phyloP scores from a whole-genome alignment of 2,329 filamentous ascomycete genomes.

The Penicillium concentricum region DNA sequence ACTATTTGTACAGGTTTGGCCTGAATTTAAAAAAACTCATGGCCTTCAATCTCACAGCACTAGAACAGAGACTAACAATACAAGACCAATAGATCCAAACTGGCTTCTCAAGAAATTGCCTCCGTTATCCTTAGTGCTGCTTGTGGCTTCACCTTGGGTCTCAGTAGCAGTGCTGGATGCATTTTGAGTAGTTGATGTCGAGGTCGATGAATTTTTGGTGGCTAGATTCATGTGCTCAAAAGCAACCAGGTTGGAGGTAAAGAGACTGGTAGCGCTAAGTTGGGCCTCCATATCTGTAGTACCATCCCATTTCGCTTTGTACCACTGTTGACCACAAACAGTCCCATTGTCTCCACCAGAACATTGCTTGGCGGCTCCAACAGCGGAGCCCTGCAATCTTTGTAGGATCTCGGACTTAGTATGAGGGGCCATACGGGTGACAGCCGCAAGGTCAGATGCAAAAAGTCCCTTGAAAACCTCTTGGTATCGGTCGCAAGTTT shows the following conservation, averaged over 20 bases:
- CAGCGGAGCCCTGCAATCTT: conserved; percentile 56
- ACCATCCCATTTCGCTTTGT: conserved; percentile 8
- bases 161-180: not conserved
- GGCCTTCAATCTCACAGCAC: not conserved
- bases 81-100: too few relatives aligned
- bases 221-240: not conserved
- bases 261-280: conserved; percentile 5
- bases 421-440: conserved; percentile 61
- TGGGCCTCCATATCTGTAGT: not conserved
- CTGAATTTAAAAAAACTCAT: too few relatives aligned
- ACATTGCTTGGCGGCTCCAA: conserved; percentile 61
- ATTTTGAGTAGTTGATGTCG: too few relatives aligned
- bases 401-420: conserved; percentile 56
- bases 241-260: conserved; percentile 13
- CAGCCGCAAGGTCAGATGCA: conserved; percentile 61
- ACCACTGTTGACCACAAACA: conserved; percentile 11
- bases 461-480: conserved; percentile 68
- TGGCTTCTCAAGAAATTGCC: not conserved
- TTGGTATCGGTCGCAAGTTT: conserved; percentile 68
- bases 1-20: too few relatives aligned
- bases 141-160: not conserved
- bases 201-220: not conserved
- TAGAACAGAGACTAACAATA: too few relatives aligned
- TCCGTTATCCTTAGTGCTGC: not conserved
- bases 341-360: conserved; percentile 41